Conservation (phyloP, 2,329 filamentous ascomycete genomes). For the Torrubiella hemipterigena region DNA sequence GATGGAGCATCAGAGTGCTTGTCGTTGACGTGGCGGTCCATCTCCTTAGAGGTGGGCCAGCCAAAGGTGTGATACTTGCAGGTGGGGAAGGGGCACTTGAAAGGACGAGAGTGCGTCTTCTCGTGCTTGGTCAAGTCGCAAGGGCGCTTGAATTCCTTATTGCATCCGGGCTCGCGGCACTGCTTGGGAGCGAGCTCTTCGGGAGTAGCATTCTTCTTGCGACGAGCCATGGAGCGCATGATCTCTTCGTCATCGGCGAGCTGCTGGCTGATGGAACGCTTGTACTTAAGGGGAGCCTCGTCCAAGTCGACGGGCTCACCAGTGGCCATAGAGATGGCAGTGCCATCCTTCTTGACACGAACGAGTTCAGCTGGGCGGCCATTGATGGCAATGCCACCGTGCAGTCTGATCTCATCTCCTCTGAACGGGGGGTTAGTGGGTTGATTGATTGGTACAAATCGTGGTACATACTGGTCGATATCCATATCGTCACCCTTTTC, state of each 20-base stretch:
- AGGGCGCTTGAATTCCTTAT: constrained; percentile 90
- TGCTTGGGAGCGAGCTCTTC: constrained; percentile 72
- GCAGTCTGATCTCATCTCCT: constrained; percentile 61
- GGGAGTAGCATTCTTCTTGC: constrained; percentile 83
- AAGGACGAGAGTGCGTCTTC: constrained; percentile 93
- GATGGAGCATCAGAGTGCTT: constrained; percentile 75
- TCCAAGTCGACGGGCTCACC: constrained; percentile 49
- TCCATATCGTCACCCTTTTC: constrained; percentile 51
- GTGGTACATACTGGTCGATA: constrained; percentile 40
- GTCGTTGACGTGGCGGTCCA: constrained; percentile 91
- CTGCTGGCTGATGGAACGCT: constrained; percentile 56
- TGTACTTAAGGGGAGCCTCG: constrained; percentile 41
- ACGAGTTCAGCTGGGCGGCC: constrained; percentile 77
- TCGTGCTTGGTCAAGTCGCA: constrained; percentile 97
- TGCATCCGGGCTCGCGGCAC: constrained; percentile 64
- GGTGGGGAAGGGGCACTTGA: constrained; percentile 71
- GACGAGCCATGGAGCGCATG: constrained; percentile 85
- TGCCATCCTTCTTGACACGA: constrained; percentile 67
- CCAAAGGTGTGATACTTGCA: constrained; percentile 89
- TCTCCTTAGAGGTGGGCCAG: constrained; percentile 96
- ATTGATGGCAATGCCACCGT: constrained; percentile 71
- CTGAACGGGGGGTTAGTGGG: constrained; percentile 19
- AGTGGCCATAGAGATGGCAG: constrained; percentile 65
- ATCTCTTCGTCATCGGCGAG: constrained; percentile 71
- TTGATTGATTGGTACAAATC: constrained; percentile 16